These are phyloP conservation scores for Melaleuca quinquenervia DNA, from an alignment of 345 rosid genomes.

Conservation along the genomic window DNA sequence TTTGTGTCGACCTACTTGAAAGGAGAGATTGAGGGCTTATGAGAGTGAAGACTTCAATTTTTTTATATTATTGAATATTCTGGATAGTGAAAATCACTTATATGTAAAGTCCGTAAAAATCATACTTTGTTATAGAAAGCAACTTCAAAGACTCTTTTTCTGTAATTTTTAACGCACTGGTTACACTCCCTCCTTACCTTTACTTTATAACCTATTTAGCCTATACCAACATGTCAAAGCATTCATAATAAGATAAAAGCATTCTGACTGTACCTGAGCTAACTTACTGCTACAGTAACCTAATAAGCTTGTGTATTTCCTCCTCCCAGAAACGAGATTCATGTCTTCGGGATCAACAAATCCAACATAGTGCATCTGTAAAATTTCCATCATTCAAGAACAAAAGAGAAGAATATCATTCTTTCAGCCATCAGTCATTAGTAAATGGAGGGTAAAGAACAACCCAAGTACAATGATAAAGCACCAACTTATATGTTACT, in stretches of 20 bases:
- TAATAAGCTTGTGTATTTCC: conserved; percentile 60
- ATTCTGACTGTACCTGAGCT: conserved; percentile 61
- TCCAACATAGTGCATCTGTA: conserved; percentile 89
- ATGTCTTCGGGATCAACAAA: conserved; percentile 86
- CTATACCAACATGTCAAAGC: not conserved
- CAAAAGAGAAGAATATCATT: not conserved
- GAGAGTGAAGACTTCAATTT: not conserved
- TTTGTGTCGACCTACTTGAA: not conserved
- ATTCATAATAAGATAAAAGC: not conserved
- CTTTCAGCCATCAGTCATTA: not conserved
- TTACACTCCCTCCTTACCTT: not conserved
- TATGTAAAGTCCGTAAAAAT: not conserved
- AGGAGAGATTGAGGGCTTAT: not conserved
- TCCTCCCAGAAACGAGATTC: conserved; percentile 66
- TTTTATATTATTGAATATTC: not conserved
- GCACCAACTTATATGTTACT: not conserved
- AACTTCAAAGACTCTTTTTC: not conserved
- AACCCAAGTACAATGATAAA: not conserved
- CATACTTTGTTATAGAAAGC: not conserved
- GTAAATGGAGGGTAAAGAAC: not conserved
- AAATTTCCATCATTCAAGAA: not conserved
- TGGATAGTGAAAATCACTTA: not conserved
- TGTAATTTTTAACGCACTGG: not conserved
- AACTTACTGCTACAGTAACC: conserved; percentile 79
- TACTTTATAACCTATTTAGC: not conserved